Conservation (phyloP, 441 rosid species). For the Gossypium davidsonii region DNA sequence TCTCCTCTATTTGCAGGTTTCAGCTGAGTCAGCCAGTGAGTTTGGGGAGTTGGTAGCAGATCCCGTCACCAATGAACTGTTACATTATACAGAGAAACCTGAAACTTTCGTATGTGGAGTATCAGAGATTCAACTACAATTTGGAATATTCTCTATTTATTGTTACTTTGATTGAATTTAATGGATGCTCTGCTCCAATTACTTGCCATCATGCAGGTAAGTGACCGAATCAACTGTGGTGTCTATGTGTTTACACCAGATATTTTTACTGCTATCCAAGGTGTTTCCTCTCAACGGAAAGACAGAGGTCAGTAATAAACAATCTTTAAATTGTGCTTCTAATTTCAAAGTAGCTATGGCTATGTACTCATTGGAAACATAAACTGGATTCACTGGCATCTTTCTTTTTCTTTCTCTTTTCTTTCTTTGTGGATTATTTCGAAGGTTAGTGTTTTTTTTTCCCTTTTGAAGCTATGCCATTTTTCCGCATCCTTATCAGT, state of each 20-base stretch:
- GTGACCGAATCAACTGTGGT: slow-evolving; percentile 70
- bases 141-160: background rate
- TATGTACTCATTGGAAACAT: background rate
- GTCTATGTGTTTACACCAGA: slow-evolving; percentile 59
- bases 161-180: slow-evolving; percentile 1
- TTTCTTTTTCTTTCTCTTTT: background rate
- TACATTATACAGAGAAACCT: slow-evolving; percentile 77
- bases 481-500: background rate
- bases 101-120: slow-evolving; percentile 49
- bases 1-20: slow-evolving; percentile 33
- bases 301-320: slow-evolving; percentile 43
- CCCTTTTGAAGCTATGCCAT: slow-evolving; percentile 5
- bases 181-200: slow-evolving; percentile 8
- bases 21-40: slow-evolving; percentile 61
- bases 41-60: slow-evolving; percentile 69
- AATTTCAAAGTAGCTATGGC: background rate
- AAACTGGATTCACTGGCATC: background rate
- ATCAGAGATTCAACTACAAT: slow-evolving; percentile 9
- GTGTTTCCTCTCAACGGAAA: slow-evolving; percentile 46
- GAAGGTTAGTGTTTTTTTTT: background rate
- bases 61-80: slow-evolving; percentile 59
- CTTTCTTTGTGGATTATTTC: background rate
- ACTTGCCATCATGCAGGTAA: slow-evolving; percentile 38
- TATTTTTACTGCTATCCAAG: slow-evolving; percentile 50
- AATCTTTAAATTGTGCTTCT: slow-evolving; percentile 4